These are phyloP conservation scores for Aspergillus proliferans DNA, from an alignment of 2,329 filamentous ascomycete species.

Conservation along the genomic window DNA sequence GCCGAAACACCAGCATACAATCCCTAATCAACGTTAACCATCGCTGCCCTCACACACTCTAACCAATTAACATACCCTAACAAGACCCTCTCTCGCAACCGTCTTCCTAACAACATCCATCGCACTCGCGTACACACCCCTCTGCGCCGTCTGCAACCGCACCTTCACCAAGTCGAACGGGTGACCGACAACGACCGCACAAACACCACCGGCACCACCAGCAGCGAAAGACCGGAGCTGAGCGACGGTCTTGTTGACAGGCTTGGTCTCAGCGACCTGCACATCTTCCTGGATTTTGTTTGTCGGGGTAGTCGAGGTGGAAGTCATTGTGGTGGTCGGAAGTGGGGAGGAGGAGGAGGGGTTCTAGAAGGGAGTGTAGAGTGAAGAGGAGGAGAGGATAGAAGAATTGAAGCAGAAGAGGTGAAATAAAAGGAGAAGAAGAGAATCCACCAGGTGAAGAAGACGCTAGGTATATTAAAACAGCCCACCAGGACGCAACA, in stretches of 20 bases:
- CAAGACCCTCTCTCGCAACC: constrained; percentile 75
- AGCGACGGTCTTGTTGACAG: constrained; percentile 46
- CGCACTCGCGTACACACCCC: constrained; percentile 82
- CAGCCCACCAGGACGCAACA: too few relatives aligned
- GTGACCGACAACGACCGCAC: constrained; percentile 89
- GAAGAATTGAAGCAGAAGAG: background rate
- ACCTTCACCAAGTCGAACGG: constrained; percentile 98
- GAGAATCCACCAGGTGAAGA: constrained; percentile 1
- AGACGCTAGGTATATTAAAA: constrained; percentile 1
- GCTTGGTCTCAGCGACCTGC: constrained; percentile 22
- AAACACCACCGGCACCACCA: constrained; percentile 88
- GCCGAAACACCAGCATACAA: constrained; percentile 96
- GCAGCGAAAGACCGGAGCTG: constrained; percentile 76
- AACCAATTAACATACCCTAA: constrained; percentile 38
- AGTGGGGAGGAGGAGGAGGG: background rate
- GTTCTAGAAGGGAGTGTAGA: background rate
- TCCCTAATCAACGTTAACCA: constrained; percentile 47
- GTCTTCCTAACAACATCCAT: constrained; percentile 89
- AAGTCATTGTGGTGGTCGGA: constrained; percentile 20
- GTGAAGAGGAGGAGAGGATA: background rate
- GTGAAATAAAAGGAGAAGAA: constrained; percentile 3
- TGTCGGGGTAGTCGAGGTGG: constrained; percentile 22
- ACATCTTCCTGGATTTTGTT: constrained; percentile 25
- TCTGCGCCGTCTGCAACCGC: constrained; percentile 89
- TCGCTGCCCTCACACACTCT: background rate